Evolutionary conservation across 495 filamentous ascomycete genomes (phyloP).

Genomic region (Cercophora sp.): DNA sequence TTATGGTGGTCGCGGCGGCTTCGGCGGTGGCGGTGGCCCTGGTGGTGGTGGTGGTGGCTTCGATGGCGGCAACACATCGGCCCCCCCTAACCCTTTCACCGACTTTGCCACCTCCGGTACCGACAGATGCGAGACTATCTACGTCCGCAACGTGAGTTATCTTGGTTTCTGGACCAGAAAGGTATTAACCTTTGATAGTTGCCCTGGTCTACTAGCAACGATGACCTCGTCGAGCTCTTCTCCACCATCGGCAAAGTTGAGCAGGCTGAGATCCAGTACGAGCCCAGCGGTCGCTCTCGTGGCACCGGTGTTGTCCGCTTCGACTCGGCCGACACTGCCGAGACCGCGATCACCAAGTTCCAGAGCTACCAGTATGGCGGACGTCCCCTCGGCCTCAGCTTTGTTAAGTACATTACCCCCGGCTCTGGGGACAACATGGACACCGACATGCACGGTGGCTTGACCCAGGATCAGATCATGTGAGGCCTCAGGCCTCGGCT

Average conservation of each 20-base stretch:
- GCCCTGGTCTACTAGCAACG: slow-evolving; percentile 98
- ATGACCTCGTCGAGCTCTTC: slow-evolving; percentile 93
- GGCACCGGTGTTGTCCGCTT: slow-evolving; percentile 96
- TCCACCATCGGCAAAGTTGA: slow-evolving; percentile 97
- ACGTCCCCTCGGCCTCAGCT: slow-evolving; percentile 85
- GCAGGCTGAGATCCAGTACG: slow-evolving; percentile 97
- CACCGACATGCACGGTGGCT: slow-evolving; percentile 64
- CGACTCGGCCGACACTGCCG: slow-evolving; percentile 74
- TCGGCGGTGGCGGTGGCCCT: slow-evolving; percentile 40
- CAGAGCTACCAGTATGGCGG: slow-evolving; percentile 96
- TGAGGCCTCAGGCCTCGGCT: slow-evolving; percentile 41
- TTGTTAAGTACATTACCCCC: slow-evolving; percentile 80
- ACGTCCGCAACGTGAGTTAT: slow-evolving; percentile 87
- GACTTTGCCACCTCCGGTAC: slow-evolving; percentile 87
- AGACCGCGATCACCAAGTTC: slow-evolving; percentile 95
- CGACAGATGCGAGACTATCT: slow-evolving; percentile 79
- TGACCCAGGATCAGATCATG: slow-evolving; percentile 99
- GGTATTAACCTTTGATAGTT: slow-evolving; percentile 51
- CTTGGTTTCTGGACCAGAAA: background rate
- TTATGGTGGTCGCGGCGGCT: slow-evolving; percentile 46
- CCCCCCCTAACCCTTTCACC: slow-evolving; percentile 91
- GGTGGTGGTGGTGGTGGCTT: slow-evolving; percentile 32
- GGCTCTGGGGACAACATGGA: slow-evolving; percentile 74
- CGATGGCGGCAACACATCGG: slow-evolving; percentile 41
- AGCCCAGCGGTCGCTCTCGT: slow-evolving; percentile 89